Evolutionary conservation across 1,139 yeast species (phyloP), one percentile per base, ranked within the genome.

Genomic region (Debaryomyces fabryi): DNA sequence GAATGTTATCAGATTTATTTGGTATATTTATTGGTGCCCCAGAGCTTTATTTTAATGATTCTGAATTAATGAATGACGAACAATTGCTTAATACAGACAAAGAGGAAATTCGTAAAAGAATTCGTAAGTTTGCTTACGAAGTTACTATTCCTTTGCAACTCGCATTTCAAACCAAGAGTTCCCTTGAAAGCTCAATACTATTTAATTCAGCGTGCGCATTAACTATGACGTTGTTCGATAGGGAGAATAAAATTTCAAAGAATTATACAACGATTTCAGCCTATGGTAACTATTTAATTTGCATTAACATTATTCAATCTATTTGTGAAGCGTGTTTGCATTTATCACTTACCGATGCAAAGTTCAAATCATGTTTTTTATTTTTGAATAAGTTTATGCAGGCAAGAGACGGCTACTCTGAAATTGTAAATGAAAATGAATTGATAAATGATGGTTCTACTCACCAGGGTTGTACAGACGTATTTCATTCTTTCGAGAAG

Each of bases 401-500:
- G 15, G 51, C 61, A 42, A 58, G 71, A 29, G 64, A 68, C n/a
- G 50, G 42, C 1, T 67, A 63, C 49, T 50, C 55, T 16, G 55
- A 52, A n/a, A 52, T 58, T 3, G 48, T 69, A 4, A 57, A 57
- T 4, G 49, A 54, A 7, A 72, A 70, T 47, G 57, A 55, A 9
- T 59, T 69, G 3, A 58, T 64, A 6, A 37, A 32, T 4, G 32
- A 46, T 21, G 9, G 15, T 7, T n/a, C 52, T 49, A 60, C 62
- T 5, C 58, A 57, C 43, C 25, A 34, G 12, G 44, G 44, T 37
- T 57, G 69, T 49, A 48, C 54, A 3, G 60, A 57, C 10, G 64
- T 67, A 3, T 56, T 66, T 24, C 62, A 58, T 41, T 54, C 67
- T 48, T 64, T 63, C 53, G 85, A 83, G 62, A 75, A 78, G 57